A percentile compares a stretch with the other conserved stretches of the same genome.
phyloP scores from a whole-genome alignment of 306 rosid genomes.

The Trichosanthes cucumerina region DNA sequence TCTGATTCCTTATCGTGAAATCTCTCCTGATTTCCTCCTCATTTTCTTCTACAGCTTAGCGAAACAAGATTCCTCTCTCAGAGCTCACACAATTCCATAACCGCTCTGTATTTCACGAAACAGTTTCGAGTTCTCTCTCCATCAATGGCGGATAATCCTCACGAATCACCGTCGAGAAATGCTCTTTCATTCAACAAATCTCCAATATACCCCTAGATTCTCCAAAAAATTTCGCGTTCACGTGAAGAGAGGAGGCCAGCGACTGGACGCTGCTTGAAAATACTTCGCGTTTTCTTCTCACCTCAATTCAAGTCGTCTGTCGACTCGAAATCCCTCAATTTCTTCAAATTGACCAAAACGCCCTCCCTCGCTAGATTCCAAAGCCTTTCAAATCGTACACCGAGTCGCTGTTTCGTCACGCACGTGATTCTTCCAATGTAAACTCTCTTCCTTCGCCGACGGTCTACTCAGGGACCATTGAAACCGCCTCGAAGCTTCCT shows the following conservation, averaged over 20 bases:
- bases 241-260: neutral
- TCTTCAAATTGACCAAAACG: constrained; percentile 6
- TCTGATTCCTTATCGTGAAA: neutral
- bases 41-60: neutral
- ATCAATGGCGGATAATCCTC: constrained; percentile 3
- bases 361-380: constrained; percentile 11
- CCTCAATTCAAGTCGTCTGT: neutral
- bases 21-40: neutral
- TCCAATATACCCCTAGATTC: neutral
- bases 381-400: neutral
- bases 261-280: neutral
- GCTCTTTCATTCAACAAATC: neutral
- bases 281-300: constrained; percentile 13
- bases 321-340: neutral
- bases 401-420: constrained; percentile 6
- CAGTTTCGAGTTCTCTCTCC: neutral
- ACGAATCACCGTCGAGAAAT: constrained; percentile 1
- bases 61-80: neutral
- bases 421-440: neutral
- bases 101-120: neutral
- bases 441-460: constrained; percentile 3
- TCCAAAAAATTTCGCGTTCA: neutral
- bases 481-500: neutral
- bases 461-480: neutral
- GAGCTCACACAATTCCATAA: neutral